Conservation (phyloP, 2,329 filamentous ascomycete genomes). For the Aspergillus sp. region DNA sequence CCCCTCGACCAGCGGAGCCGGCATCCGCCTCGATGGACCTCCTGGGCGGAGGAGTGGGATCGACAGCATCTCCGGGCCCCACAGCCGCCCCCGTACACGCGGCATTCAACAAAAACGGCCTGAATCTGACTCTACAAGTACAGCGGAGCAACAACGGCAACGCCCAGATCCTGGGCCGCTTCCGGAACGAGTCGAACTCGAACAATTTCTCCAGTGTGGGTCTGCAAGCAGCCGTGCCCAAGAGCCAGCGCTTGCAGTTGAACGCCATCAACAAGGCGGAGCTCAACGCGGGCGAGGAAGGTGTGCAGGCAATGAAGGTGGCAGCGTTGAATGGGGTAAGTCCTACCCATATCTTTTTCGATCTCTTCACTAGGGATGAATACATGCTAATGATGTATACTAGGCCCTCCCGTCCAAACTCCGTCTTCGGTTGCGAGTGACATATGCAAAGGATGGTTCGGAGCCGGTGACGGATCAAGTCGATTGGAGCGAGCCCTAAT, state of each 20-base stretch:
- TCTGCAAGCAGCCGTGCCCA: conserved; percentile 89
- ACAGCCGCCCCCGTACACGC: conserved; percentile 48
- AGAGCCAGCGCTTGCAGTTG: conserved; percentile 87
- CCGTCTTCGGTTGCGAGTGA: conserved; percentile 75
- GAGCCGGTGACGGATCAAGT: conserved; percentile 80
- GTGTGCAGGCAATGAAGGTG: conserved; percentile 84
- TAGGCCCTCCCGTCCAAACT: conserved; percentile 64
- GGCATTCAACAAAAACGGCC: conserved; percentile 79
- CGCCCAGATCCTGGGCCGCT: conserved; percentile 74
- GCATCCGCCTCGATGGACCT: conserved; percentile 34
- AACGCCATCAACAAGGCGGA: conserved; percentile 80
- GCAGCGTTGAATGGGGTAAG: conserved; percentile 80
- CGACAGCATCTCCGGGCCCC: conserved; percentile 41
- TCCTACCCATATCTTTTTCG: conserved; percentile 19
- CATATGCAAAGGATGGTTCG: conserved; percentile 62
- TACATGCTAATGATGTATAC: conserved; percentile 17
- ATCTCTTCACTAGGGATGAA: no score
- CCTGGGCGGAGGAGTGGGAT: conserved; percentile 34
- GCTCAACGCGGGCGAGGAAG: conserved; percentile 67
- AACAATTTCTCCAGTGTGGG: conserved; percentile 64
- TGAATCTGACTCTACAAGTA: conserved; percentile 71
- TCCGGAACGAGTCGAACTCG: conserved; percentile 66
- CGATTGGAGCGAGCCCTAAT: conserved; percentile 78
- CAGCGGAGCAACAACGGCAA: conserved; percentile 63
- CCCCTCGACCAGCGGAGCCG: conserved; percentile 41